Evolutionary conservation across 306 rosid genomes (phyloP).

Genomic region (Dryas octopetala): DNA sequence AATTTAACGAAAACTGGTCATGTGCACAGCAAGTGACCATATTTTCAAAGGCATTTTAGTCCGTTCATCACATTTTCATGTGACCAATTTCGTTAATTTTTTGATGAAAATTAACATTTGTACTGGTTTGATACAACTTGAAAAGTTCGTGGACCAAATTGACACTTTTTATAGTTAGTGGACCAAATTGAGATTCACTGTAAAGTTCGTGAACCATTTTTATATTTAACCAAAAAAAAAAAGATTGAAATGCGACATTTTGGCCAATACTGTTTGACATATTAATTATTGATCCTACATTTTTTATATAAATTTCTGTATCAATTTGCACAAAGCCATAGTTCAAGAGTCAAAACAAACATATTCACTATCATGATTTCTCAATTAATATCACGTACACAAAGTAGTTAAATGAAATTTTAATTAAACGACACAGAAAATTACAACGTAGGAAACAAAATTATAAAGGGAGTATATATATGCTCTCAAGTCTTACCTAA

Average conservation of each 20-base stretch:
- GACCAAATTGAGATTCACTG: no score
- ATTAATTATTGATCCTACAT: not conserved
- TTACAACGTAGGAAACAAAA: not conserved
- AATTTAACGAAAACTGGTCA: no score
- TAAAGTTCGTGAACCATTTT: no score
- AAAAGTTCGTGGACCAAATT: no score
- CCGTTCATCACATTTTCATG: no score
- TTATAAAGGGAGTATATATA: not conserved
- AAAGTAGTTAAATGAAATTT: not conserved
- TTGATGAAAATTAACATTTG: no score
- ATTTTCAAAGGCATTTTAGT: no score
- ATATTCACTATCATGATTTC: not conserved
- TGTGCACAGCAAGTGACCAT: no score
- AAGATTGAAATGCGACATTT: constrained; percentile 2
- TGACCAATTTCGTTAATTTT: no score
- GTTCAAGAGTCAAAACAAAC: not conserved
- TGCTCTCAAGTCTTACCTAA: not conserved
- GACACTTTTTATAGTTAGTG: no score
- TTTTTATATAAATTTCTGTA: not conserved
- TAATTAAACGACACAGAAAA: not conserved
- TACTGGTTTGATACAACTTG: no score
- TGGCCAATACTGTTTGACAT: not conserved
- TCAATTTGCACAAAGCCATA: not conserved
- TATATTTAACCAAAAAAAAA: no score
- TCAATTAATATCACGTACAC: not conserved